A percentile compares a stretch with the other conserved stretches of the same genome.
Evolutionary conservation across 2,329 filamentous ascomycete genomes (phyloP).

Genomic region (Scytalidium sp.): DNA sequence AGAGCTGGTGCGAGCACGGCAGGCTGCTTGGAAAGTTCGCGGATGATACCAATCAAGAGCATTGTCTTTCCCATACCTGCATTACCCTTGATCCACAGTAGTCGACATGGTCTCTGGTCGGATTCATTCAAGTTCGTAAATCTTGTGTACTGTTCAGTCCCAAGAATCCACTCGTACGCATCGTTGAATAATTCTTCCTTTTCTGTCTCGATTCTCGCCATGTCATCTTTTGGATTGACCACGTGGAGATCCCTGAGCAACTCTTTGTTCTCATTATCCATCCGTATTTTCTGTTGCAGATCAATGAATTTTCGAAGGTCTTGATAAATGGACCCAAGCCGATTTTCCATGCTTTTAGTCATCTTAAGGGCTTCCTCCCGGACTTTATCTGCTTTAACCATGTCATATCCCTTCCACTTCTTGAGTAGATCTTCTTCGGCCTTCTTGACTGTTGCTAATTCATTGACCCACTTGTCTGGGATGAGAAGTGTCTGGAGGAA

Average conservation of each 20-base stretch:
- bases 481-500: conserved; percentile 28
- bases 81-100: conserved; percentile 32
- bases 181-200: conserved; percentile 8
- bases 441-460: conserved; percentile 25
- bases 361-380: not conserved
- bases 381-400: conserved; percentile 1
- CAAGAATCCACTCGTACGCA: conserved; percentile 5
- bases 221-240: conserved; percentile 5
- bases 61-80: conserved; percentile 34
- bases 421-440: conserved; percentile 21
- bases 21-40: not conserved
- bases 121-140: conserved; percentile 5
- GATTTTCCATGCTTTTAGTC: not conserved
- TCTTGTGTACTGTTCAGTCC: conserved; percentile 3
- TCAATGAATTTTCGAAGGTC: conserved; percentile 5
- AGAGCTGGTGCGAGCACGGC: not conserved
- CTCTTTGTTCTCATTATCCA: conserved; percentile 2
- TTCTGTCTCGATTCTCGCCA: conserved; percentile 3
- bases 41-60: conserved; percentile 18
- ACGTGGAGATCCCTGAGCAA: conserved; percentile 4
- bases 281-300: conserved; percentile 3
- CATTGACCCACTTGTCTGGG: conserved; percentile 32
- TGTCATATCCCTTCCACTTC: conserved; percentile 12
- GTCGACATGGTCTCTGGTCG: conserved; percentile 1
- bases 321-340: conserved; percentile 3